Evolutionary conservation across 2,329 filamentous ascomycete species (phyloP), one percentile per base, ranked within the genome.

Genomic region (Grosmannia penicillata): DNA sequence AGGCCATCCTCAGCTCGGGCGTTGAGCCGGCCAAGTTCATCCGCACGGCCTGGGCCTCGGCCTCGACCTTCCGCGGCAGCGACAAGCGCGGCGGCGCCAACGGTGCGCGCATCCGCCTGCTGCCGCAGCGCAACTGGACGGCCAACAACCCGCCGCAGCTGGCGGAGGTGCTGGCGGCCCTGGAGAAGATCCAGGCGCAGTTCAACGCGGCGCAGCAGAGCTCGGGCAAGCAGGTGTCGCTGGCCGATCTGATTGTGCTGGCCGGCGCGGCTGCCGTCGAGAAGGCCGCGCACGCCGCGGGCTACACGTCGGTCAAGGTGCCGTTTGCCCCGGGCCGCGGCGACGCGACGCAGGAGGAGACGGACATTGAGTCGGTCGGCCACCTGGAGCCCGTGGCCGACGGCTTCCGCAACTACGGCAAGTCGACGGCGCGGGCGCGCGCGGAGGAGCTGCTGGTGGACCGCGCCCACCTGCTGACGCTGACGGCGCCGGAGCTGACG

Each of bases 41-140:
- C 38, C 66, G 68, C 9, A 68, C 70, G 9, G 78, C 79, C 19
- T 84, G 76, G 73, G 74, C 74, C 1, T 73, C 79, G 0, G 78
- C 78, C 19, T 78, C 78, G 3, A 78, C 76, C 23, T 84, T 78
- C 74, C 78, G 79, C 44, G 70, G 75, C 48, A 71, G 74, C 48
- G 82, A 87, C 65, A 86, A 86, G 73, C 82, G 82, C 47, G 82
- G 82, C 48, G 82, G 82, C 53, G 82, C 82, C 59, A 87, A 87
- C 51, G 82, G 82, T 49, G 81, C 73, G 13, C 81, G 82, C 49
- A 82, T 87, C 50, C 76, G 78, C 25, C 77, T 87, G 10, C 63
- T 68, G 44, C 82, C 82, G 19, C 76, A 82, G 61, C 75, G 74
- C 49, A 63, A 72, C 56, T 87, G 82, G 81, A 59, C 72, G 51